Evolutionary conservation across 1,139 yeast genomes (phyloP).

Genomic region (Dujonia santamariae): DNA sequence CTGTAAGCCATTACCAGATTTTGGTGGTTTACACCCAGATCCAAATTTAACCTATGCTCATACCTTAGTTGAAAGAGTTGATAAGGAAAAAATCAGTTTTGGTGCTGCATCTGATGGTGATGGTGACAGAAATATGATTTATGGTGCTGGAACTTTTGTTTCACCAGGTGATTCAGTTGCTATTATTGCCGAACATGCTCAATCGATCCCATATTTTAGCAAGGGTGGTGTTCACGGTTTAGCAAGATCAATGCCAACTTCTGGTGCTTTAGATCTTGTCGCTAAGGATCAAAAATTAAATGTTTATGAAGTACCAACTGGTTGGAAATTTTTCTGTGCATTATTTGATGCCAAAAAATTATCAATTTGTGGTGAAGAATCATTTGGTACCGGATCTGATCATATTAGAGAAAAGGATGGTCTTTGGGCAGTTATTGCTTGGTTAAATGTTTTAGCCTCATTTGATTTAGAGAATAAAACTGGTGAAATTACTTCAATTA

Average conservation of each 20-base stretch:
- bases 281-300: conserved; percentile 74
- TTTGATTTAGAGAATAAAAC: conserved; percentile 54
- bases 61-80: conserved; percentile 82
- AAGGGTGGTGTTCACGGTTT: conserved; percentile 86
- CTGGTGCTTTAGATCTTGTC: conserved; percentile 90
- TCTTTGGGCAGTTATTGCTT: conserved; percentile 94
- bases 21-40: conserved; percentile 97
- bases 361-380: conserved; percentile 97
- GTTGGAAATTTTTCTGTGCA: conserved; percentile 98
- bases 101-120: conserved; percentile 99
- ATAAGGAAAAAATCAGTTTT: conserved; percentile 73
- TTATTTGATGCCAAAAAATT: conserved; percentile 88
- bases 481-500: conserved; percentile 61
- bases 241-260: conserved; percentile 98
- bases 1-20: conserved; percentile 76
- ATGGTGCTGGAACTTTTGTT: conserved; percentile 92
- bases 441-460: conserved; percentile 93
- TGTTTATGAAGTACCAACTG: conserved; percentile 95
- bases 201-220: conserved; percentile 83
- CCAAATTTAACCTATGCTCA: conserved; percentile 95
- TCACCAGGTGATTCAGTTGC: conserved; percentile 99
- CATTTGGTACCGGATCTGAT: conserved; percentile 96
- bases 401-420: conserved; percentile 98
- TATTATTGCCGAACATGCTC: conserved; percentile 91
- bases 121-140: conserved; percentile 98